Base-by-base conservation (phyloP, 75 land plant species). In the Adiantum capillusveneris region DNA sequence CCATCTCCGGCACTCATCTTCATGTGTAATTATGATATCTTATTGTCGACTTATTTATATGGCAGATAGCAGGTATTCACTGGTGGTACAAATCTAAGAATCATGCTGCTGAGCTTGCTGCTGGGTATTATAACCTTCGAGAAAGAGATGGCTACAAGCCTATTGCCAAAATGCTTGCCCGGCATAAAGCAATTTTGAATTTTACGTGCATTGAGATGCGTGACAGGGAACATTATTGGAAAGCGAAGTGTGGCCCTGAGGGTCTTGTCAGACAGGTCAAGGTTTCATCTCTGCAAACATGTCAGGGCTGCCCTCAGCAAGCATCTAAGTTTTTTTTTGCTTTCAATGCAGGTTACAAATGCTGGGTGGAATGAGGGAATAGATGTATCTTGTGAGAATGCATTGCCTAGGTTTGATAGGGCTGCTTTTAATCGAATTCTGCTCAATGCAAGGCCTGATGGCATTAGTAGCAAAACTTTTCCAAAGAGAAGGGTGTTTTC, bases 181-280 rank as follows among this genome's bases (percentile, higher is more conserved):
- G 84, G 64, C 88, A 85, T 30, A 3, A 68, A 62, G 88, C 76
- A 7, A 58, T 73, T 21, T 50, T 85, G 12, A 79, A 81, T 53
- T 78, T 85, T 60, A 85, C 88, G 5, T 75, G 90, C 56, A 63
- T 83, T 27, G 90, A 86, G 51, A 86, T 86, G 90, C 67, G 73
- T 50, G 64, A 86, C 56, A 37, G 63, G 0, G 84, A 83, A 46
- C 84, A 86, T 26, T 53, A 42, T 1, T 54, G 68, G 27, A 57
- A 64, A 2, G 93, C 88, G 6, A 66, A 66, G 29, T 67, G 87
- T 58, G 78, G 64, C 29, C 84, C 91, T 14, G 77, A 90, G 56
- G 79, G 76, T 62, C 83, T 90, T 46, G 83, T 84, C 56, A 80
- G 74, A 21, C 96, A 90, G 81, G 92, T 86, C 42, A n/a, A 36